Evolutionary conservation across 805 yeast species (phyloP).

Genomic region (Candida corydali): DNA sequence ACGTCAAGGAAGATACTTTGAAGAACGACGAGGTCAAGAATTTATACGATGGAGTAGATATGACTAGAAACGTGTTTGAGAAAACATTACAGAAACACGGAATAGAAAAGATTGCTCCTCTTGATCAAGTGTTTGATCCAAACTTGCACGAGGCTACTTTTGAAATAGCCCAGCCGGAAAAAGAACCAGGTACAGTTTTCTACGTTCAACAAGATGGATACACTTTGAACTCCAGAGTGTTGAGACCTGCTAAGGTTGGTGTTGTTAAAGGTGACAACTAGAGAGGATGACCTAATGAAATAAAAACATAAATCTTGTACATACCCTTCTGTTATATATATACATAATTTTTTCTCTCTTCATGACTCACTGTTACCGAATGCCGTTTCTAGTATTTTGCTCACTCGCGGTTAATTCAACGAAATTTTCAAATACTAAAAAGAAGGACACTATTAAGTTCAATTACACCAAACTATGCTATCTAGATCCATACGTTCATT

Average conservation of each 20-base stretch:
- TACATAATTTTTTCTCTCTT: too few species aligned
- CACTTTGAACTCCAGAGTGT: conserved; percentile 78
- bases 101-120: conserved; percentile 71
- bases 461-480: not conserved
- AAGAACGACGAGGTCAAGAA: conserved; percentile 64
- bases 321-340: too few species aligned
- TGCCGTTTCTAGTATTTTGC: conserved; percentile 1
- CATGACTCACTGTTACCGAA: not conserved
- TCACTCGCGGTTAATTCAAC: conserved; percentile 2
- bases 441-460: not conserved
- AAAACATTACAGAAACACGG: conserved; percentile 82
- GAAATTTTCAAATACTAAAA: not conserved
- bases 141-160: conserved; percentile 91
- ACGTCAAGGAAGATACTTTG: conserved; percentile 62
- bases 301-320: not conserved
- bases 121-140: conserved; percentile 85
- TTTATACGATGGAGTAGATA: conserved; percentile 81
- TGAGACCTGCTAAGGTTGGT: conserved; percentile 96
- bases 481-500: conserved; percentile 22
- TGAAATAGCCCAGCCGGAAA: conserved; percentile 79
- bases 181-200: conserved; percentile 90
- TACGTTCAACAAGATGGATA: conserved; percentile 90
- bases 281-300: too few species aligned
- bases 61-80: conserved; percentile 84
- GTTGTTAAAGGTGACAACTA: conserved; percentile 57